Base-by-base conservation (phyloP, 2,329 filamentous ascomycete species). In the Anisogramma anomala region DNA sequence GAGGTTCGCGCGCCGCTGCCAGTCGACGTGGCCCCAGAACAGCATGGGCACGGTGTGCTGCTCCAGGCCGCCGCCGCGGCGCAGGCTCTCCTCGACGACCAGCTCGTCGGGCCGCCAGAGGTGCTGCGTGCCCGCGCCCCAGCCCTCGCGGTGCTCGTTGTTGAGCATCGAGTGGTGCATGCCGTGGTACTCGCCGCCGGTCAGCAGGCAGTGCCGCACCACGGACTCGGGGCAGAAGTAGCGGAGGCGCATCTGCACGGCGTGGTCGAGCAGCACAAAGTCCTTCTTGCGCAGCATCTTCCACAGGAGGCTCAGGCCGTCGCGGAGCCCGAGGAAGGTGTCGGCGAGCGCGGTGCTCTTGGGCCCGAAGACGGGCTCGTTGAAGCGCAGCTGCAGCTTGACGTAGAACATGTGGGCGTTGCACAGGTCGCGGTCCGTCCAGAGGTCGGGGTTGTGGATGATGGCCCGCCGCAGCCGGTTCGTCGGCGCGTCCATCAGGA, bases 381-480 rank as follows among this genome's bases (percentile, higher is more conserved):
- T 74, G 58, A 85, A 77, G 40, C 68, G 67, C 72, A 87, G 76
- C 52, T 76, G 69, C 13, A 91, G 69, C 61, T 89, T 88, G 47
- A 84, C 54, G 49, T 84, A 64, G 62, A 89, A 79, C 45, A 79
- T 58, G 33, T 77, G 72, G 3, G 73, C 67, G 37, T 73, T 66
- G 53, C 74, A 72, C 8, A 91, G 57, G 52, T 84, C 76, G 3
- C 55, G 45, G 42, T 80, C 63, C 8, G 68, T 62, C 68, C 82
- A 82, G 35, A 79, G 64, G 0, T 52, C 49, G 8, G 40, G 39
- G 55, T 74, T 74, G 22, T 63, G 64, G 4, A 85, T 56, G 5
- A 80, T 61, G 2, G 62, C 63, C 5, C 67, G 58, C 1, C 84
- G 74, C 11, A 70, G 62, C 0, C 48, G 51, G 36, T 68, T 79